phyloP scores from a whole-genome alignment of 2,329 filamentous ascomycete genomes.

The Fonsecaea pedrosoi region DNA sequence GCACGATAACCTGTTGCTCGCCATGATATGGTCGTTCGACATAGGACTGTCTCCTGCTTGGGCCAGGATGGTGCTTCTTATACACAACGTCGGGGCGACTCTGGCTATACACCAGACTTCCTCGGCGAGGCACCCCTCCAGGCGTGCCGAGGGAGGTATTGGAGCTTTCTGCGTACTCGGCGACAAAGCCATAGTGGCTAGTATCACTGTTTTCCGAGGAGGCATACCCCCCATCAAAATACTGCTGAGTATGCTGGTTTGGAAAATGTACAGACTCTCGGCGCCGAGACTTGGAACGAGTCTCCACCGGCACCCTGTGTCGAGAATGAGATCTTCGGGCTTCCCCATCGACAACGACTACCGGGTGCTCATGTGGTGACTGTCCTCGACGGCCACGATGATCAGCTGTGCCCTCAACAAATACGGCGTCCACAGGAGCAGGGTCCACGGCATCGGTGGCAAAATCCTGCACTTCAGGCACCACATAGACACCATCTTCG shows the following conservation, averaged over 20 bases:
- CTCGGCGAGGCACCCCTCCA: conserved; percentile 32
- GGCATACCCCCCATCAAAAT: conserved; percentile 25
- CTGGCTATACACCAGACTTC: conserved; percentile 27
- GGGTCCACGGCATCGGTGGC: conserved; percentile 21
- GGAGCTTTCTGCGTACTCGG: conserved; percentile 32
- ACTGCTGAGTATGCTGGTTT: conserved; percentile 29
- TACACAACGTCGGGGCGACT: conserved; percentile 27
- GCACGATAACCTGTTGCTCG: conserved; percentile 22
- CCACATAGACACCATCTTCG: conserved; percentile 25
- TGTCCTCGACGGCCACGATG: conserved; percentile 31
- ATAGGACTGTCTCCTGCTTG: conserved; percentile 29
- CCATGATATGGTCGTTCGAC: conserved; percentile 27
- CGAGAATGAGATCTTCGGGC: conserved; percentile 32
- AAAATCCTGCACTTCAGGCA: conserved; percentile 24
- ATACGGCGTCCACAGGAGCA: conserved; percentile 22
- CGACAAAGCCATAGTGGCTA: conserved; percentile 30
- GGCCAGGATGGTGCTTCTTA: conserved; percentile 32
- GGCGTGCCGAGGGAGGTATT: conserved; percentile 31
- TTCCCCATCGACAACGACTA: conserved; percentile 22
- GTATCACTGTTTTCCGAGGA: conserved; percentile 34
- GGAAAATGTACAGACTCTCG: conserved; percentile 31
- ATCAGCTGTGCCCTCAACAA: conserved; percentile 19
- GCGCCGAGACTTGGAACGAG: conserved; percentile 31
- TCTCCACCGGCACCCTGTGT: conserved; percentile 16
- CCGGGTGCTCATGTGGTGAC: conserved; percentile 30